Percentiles rank a stretch among this genome's conserved stretches.
Conservation (phyloP, 2,329 filamentous ascomycete species). For the Parastagonospora nodorum region DNA sequence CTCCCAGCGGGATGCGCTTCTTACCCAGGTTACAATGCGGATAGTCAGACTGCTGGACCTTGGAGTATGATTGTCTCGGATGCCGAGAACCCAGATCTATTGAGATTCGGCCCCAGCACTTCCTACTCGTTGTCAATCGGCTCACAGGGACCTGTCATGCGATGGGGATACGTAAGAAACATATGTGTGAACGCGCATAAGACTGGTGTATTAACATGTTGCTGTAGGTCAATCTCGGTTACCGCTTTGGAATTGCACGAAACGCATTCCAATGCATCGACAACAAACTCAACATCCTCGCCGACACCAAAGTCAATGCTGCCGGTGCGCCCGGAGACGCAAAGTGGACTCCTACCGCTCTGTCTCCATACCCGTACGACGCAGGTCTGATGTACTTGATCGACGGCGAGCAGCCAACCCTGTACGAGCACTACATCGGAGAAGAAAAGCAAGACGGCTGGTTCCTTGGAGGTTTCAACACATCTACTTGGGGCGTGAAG, state of each 20-base stretch:
- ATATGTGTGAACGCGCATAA: background rate
- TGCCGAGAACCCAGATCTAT: slow-evolving; percentile 21
- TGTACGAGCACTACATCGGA: slow-evolving; percentile 25
- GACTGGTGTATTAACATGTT: background rate
- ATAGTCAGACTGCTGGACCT: slow-evolving; percentile 15
- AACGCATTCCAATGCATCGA: slow-evolving; percentile 17
- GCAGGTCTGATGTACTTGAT: slow-evolving; percentile 21
- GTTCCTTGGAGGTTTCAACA: slow-evolving; percentile 24
- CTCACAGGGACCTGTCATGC: slow-evolving; percentile 14
- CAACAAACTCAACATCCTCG: slow-evolving; percentile 10
- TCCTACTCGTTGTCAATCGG: slow-evolving; percentile 11
- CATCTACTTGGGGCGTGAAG: slow-evolving; percentile 25
- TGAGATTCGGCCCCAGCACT: slow-evolving; percentile 13
- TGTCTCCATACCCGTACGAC: slow-evolving; percentile 20
- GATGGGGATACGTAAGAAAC: slow-evolving; percentile 15
- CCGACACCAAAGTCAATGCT: slow-evolving; percentile 11
- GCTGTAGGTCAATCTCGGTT: slow-evolving; percentile 19
- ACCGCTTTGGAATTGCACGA: slow-evolving; percentile 19
- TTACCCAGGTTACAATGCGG: slow-evolving; percentile 20
- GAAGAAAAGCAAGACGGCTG: slow-evolving; percentile 24
- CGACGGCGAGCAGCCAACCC: slow-evolving; percentile 14
- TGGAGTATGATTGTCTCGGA: slow-evolving; percentile 14
- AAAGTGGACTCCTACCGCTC: slow-evolving; percentile 16
- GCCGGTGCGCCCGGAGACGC: slow-evolving; percentile 13
- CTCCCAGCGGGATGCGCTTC: slow-evolving; percentile 21